Conservation (phyloP, 805 yeast genomes). For the Yarrowia sp. region DNA sequence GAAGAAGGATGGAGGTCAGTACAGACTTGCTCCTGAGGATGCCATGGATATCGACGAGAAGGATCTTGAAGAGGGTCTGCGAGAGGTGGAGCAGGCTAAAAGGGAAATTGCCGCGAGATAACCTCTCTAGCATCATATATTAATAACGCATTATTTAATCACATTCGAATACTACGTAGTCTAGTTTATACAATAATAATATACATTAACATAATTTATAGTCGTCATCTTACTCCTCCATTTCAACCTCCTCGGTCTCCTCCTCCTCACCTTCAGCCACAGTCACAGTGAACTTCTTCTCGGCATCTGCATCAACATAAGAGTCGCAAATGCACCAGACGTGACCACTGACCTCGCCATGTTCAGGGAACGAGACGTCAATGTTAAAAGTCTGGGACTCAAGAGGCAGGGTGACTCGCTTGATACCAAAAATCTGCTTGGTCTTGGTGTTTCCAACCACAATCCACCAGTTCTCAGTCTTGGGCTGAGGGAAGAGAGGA, state of each 20-base stretch:
- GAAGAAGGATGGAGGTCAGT: constrained; percentile 27
- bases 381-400: constrained; percentile 62
- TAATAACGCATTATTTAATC: constrained; percentile 17
- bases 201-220: constrained; percentile 28
- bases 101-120: constrained; percentile 17
- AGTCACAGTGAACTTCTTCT: constrained; percentile 58
- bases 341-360: constrained; percentile 68
- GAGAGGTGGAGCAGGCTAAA: constrained; percentile 23
- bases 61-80: constrained; percentile 18
- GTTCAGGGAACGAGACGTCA: constrained; percentile 62
- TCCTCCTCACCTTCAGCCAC: constrained; percentile 42
- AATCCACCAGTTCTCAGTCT: constrained; percentile 85
- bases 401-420: constrained; percentile 62
- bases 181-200: constrained; percentile 8
- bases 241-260: constrained; percentile 44
- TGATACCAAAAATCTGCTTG: constrained; percentile 73
- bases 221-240: constrained; percentile 43
- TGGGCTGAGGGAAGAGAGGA: constrained; percentile 64
- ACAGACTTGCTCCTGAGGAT: constrained; percentile 28
- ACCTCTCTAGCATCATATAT: background rate
- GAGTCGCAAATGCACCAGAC: constrained; percentile 92
- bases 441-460: constrained; percentile 72
- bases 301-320: constrained; percentile 91
- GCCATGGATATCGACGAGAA: constrained; percentile 33
- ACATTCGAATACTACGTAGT: background rate